phyloP scores from a whole-genome alignment of 139 green algal genomes.

The Trebouxia sp. region DNA sequence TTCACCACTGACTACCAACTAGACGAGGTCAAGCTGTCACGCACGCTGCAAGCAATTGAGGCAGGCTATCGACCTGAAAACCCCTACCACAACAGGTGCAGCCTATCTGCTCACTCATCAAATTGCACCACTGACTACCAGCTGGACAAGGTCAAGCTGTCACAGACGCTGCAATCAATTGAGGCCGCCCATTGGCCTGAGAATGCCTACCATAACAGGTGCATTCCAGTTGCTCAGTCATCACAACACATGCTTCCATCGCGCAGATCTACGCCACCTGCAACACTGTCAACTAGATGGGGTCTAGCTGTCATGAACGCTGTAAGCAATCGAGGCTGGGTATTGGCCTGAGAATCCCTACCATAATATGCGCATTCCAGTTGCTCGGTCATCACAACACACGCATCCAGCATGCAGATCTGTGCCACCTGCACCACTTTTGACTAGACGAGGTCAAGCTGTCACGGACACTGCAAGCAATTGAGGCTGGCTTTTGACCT shows the following conservation, averaged over 20 bases:
- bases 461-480: background rate
- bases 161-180: background rate
- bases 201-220: conserved; percentile 11
- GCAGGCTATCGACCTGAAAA: background rate
- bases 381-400: too few relatives aligned
- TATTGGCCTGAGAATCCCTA: too few relatives aligned
- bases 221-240: background rate
- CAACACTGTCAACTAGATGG: background rate
- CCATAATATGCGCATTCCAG: too few relatives aligned
- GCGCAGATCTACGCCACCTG: too few relatives aligned
- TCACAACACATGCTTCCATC: too few relatives aligned
- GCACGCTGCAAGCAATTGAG: background rate
- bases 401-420: too few relatives aligned
- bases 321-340: too few relatives aligned
- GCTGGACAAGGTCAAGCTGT: background rate
- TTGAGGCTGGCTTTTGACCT: background rate
- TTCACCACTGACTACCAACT: background rate
- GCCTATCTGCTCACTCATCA: too few relatives aligned
- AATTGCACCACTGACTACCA: too few relatives aligned
- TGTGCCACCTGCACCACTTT: too few relatives aligned
- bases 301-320: background rate
- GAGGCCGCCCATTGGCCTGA: background rate
- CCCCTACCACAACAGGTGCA: background rate
- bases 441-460: too few relatives aligned
- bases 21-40: conserved; percentile 6